phyloP scores from a whole-genome alignment of 202 grass and related monocot genomes.

The Musa balbisiana region DNA sequence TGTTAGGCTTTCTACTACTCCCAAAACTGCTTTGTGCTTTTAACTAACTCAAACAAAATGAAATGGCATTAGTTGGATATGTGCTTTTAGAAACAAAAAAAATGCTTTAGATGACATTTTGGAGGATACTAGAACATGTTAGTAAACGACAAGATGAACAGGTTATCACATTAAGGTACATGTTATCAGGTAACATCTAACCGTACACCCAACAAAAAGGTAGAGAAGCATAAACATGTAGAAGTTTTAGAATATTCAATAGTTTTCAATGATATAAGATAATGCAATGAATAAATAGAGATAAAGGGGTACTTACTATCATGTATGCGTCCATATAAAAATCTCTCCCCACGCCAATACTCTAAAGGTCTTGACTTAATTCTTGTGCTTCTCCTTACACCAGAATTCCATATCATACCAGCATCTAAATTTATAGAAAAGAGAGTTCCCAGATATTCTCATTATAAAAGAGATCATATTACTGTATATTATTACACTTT shows the following conservation, averaged over 20 bases:
- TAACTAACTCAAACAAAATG: no score
- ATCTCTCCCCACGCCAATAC: slow-evolving; percentile 73
- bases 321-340: slow-evolving; percentile 62
- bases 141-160: no score
- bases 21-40: no score
- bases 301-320: slow-evolving; percentile 47
- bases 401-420: slow-evolving; percentile 48
- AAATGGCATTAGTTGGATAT: no score
- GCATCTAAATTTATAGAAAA: slow-evolving; percentile 31
- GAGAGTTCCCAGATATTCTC: background rate
- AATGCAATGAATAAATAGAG: background rate
- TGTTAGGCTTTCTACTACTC: no score
- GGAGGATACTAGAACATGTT: no score
- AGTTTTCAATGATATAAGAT: background rate
- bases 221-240: background rate
- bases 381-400: slow-evolving; percentile 73
- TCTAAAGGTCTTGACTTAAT: slow-evolving; percentile 54
- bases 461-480: background rate
- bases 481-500: background rate
- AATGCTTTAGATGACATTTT: no score
- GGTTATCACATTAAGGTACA: background rate
- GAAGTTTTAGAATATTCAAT: background rate
- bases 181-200: background rate
- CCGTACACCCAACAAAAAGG: no score
- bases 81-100: no score